Evolutionary conservation across 106 monocot genomes (phyloP).

Genomic region (Alisma plantagoaquatica): DNA sequence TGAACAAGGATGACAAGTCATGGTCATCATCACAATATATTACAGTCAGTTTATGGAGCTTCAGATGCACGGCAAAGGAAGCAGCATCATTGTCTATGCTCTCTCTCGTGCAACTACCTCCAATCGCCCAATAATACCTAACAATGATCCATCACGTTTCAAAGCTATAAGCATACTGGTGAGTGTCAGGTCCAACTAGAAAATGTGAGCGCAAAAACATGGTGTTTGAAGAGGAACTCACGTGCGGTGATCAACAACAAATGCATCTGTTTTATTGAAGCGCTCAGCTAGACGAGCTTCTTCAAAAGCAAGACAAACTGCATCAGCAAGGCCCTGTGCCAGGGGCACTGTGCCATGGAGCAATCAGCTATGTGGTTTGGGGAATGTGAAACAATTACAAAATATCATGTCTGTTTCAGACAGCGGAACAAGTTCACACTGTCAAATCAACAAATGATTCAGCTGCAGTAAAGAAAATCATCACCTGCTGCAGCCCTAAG

Average conservation of each 20-base stretch:
- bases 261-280: constrained; percentile 29
- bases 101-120: constrained; percentile 39
- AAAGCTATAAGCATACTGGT: no score
- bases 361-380: neutral
- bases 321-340: constrained; percentile 35
- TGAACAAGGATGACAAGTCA: constrained; percentile 19
- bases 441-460: neutral
- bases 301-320: constrained; percentile 28
- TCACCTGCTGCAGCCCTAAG: constrained; percentile 27
- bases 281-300: constrained; percentile 28
- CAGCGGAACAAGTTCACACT: neutral
- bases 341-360: constrained; percentile 13
- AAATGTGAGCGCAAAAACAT: neutral
- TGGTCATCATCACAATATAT: constrained; percentile 50
- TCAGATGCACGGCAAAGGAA: constrained; percentile 33
- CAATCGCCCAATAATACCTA: constrained; percentile 28
- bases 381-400: no score
- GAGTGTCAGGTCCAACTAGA: neutral
- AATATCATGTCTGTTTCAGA: no score
- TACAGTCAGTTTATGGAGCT: constrained; percentile 30
- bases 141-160: neutral
- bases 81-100: constrained; percentile 37
- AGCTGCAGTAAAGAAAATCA: neutral
- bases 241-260: constrained; percentile 31
- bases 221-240: constrained; percentile 1